Conservation (phyloP, 1,139 yeast genomes). For the Entelexis sorbosivorans region DNA sequence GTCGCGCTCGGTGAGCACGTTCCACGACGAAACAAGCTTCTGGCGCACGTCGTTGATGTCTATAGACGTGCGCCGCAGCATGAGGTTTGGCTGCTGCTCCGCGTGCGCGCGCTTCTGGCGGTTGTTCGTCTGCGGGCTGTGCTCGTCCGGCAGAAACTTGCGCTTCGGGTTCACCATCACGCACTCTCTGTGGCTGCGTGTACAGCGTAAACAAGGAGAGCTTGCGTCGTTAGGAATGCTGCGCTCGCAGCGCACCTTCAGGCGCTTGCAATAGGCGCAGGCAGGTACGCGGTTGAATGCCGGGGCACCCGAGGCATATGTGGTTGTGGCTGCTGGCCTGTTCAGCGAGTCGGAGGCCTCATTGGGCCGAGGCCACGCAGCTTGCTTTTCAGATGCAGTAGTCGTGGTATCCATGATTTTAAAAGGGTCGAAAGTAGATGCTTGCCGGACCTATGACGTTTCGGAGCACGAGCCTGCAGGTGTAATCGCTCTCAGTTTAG, state of each 20-base stretch:
- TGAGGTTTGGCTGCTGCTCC: neutral
- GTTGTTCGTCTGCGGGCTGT: neutral
- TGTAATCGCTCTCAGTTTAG: neutral
- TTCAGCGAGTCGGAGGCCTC: neutral
- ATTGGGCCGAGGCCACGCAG: neutral
- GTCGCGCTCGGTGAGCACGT: constrained; percentile 25
- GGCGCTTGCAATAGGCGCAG: constrained; percentile 67
- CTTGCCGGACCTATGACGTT: neutral
- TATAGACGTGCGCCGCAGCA: constrained; percentile 4
- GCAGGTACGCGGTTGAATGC: constrained; percentile 33
- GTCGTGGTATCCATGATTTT: neutral
- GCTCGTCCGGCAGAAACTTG: neutral
- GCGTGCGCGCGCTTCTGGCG: neutral
- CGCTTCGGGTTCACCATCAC: constrained; percentile 27
- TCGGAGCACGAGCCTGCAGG: neutral
- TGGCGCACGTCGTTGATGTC: constrained; percentile 24
- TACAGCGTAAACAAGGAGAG: constrained; percentile 66
- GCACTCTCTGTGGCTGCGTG: constrained; percentile 52
- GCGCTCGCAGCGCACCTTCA: constrained; percentile 76
- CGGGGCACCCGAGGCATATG: neutral
- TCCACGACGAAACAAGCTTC: constrained; percentile 29
- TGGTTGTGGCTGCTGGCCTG: neutral
- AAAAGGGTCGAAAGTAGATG: neutral
- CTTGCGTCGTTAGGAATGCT: constrained; percentile 46
- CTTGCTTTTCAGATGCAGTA: neutral